Base-by-base conservation (phyloP, 352 stramenopile genomes). In the Stramenopiles sp. region DNA sequence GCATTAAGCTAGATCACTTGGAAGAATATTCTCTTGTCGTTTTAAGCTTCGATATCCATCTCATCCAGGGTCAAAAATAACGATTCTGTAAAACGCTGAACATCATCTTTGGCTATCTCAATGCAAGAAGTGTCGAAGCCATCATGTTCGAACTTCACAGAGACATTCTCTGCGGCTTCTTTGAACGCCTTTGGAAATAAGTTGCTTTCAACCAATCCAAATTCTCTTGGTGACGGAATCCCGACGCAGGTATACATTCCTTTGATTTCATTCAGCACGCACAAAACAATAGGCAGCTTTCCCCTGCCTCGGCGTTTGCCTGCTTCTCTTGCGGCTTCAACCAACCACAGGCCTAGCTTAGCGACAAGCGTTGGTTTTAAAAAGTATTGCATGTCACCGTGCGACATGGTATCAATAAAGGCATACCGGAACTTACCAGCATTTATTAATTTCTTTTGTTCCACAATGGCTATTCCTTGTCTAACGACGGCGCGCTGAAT, bases 381-480 rank as follows among this genome's bases (percentile, higher is more conserved):
- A 84, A 98, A 98, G 4, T 97, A 84, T 75, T 91, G 85, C 80
- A 93, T 88, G 33, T 94, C 91, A 30, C 89, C 85, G 76, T 95
- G 89, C 29, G 81, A 75, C n/a, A 30, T 84, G n/a, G 84, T 83
- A 32, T 94, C 91, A 29, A 98, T 84, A 80, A 95, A 97, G 0
- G 96, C 94, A 85, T 98, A 98, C 14, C 95, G 93, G 83, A 98
- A 98, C 85, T 98, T 93, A 83, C 95, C 97, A 7, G 98, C 91
- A 4, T 93, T 88, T 25, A 94, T 92, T 22, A 98, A 94, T 30
- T 94, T 90, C 82, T 95, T 95, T 7, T 95, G 91, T 80, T 98
- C 94, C 83, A 98, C 92, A 80, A 98, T 94, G 29, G 90, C 95
- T 8, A 97, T 90, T 0, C 93, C 95, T 7, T 97, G 94, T 4